Evolutionary conservation across 768 basidiomycete genomes (phyloP).

Genomic region (Pseudohyphozyma bogoriensis): DNA sequence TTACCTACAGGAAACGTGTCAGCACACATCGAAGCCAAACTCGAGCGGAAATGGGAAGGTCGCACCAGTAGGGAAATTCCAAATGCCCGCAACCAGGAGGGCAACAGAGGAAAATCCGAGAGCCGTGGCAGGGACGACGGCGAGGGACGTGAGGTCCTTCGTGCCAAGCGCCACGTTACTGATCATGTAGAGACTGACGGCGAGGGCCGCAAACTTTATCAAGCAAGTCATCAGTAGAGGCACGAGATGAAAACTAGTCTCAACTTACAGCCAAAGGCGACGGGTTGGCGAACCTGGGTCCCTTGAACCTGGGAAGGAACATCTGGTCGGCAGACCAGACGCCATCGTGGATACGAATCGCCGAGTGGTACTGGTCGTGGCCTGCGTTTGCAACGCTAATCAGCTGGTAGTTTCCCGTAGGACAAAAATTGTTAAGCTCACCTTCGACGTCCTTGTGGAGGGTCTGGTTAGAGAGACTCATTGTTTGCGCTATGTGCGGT

Average conservation of each 20-base stretch:
- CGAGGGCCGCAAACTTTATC: not conserved
- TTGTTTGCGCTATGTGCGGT: no score
- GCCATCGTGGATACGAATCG: no score
- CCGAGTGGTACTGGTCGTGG: no score
- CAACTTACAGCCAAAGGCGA: not conserved
- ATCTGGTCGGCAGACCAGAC: no score
- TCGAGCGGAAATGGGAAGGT: not conserved
- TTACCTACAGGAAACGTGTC: not conserved
- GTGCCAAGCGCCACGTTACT: slow-evolving; percentile 1
- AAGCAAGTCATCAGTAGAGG: not conserved
- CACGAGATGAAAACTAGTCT: not conserved
- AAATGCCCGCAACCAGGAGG: not conserved
- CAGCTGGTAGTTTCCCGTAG: no score
- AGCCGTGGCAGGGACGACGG: not conserved
- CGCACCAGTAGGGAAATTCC: not conserved
- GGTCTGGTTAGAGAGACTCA: no score
- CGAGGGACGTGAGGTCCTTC: not conserved
- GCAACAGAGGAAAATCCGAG: not conserved
- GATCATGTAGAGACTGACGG: not conserved
- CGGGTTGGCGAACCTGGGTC: not conserved
- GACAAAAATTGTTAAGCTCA: no score
- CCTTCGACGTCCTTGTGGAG: no score
- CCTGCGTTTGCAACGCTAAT: no score
- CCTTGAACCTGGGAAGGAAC: not conserved
- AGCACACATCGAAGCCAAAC: not conserved